Evolutionary conservation across 805 yeast genomes (phyloP).

Genomic region (Candida fluviatilis): DNA sequence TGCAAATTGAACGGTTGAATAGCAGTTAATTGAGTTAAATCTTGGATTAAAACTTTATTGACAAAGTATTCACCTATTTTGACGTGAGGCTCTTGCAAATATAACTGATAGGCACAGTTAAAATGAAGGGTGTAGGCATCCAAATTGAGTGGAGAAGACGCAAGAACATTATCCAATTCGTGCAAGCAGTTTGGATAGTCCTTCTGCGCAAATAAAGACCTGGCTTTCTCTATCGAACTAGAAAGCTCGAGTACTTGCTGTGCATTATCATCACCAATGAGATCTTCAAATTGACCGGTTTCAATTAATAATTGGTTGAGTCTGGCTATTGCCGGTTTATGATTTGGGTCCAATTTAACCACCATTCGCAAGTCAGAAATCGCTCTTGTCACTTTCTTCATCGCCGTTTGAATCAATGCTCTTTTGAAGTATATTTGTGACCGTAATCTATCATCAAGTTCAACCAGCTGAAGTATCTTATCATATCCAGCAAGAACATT

Average conservation of each 20-base stretch:
- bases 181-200: slow-evolving; percentile 23
- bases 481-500: slow-evolving; percentile 24
- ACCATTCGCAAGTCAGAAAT: slow-evolving; percentile 49
- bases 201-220: background rate
- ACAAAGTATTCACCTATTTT: slow-evolving; percentile 5
- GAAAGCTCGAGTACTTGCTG: slow-evolving; percentile 16
- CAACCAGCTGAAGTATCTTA: slow-evolving; percentile 6
- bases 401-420: slow-evolving; percentile 56
- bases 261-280: slow-evolving; percentile 11
- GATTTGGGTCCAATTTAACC: slow-evolving; percentile 35
- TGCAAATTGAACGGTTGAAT: slow-evolving; percentile 24
- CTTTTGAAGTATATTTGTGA: slow-evolving; percentile 52
- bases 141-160: slow-evolving; percentile 41
- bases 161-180: slow-evolving; percentile 19
- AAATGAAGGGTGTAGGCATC: slow-evolving; percentile 6
- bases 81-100: slow-evolving; percentile 2
- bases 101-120: slow-evolving; percentile 6
- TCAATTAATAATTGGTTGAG: slow-evolving; percentile 47
- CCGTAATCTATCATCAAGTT: slow-evolving; percentile 14
- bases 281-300: slow-evolving; percentile 44
- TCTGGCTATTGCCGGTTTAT: slow-evolving; percentile 46
- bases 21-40: slow-evolving; percentile 22
- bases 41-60: slow-evolving; percentile 17
- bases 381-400: slow-evolving; percentile 53
- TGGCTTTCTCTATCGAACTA: slow-evolving; percentile 3